Evolutionary conservation across 2,329 filamentous ascomycete species (phyloP).

Genomic region (Penicillium glabrum): DNA sequence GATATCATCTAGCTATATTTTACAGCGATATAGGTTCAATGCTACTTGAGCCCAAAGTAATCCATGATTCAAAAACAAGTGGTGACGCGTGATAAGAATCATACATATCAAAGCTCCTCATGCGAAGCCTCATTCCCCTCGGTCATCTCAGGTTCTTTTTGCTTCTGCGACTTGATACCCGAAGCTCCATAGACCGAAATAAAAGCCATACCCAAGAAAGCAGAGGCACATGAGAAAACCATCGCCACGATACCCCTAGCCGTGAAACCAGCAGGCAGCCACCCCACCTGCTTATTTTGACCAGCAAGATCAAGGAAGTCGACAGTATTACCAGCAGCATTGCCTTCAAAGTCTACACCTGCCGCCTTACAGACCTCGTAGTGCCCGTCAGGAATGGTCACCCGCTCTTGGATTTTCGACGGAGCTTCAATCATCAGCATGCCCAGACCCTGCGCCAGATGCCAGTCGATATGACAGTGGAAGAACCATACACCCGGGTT

Average conservation of each 20-base stretch:
- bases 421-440: no score
- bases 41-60: background rate
- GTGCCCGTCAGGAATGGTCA: constrained; percentile 37
- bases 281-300: constrained; percentile 42
- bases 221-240: constrained; percentile 68
- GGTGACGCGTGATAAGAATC: background rate
- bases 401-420: constrained; percentile 1
- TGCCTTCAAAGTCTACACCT: no score
- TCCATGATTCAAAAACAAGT: background rate
- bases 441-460: no score
- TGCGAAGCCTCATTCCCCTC: background rate
- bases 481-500: no score
- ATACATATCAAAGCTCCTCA: background rate
- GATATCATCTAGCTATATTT: background rate
- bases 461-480: no score
- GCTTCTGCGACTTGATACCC: constrained; percentile 12
- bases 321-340: constrained; percentile 57
- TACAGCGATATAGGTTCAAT: background rate
- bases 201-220: constrained; percentile 65
- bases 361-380: constrained; percentile 53
- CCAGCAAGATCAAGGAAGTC: constrained; percentile 65
- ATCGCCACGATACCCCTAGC: constrained; percentile 70
- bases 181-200: constrained; percentile 62
- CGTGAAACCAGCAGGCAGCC: constrained; percentile 69
- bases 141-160: background rate